A percentile compares a stretch with the other conserved stretches of the same genome.
These are phyloP conservation scores for Paramecium biaurelia DNA, from an alignment of 73 alveolate species.

Conservation along the genomic window DNA sequence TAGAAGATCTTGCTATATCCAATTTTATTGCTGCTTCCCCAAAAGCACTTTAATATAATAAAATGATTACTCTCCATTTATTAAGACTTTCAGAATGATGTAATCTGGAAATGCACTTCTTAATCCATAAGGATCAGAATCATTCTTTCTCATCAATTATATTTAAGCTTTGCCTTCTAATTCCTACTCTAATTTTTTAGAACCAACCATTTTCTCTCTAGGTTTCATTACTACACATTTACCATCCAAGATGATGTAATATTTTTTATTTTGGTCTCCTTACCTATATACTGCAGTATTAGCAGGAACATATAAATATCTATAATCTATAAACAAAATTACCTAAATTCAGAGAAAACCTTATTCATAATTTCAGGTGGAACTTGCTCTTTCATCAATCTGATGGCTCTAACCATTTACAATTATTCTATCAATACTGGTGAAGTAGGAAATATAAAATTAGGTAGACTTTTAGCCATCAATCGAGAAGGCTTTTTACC, in stretches of 20 bases:
- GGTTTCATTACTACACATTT: constrained; percentile 45
- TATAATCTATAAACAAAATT: not conserved
- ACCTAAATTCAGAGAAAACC: constrained; percentile 33
- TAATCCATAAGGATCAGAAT: constrained; percentile 32
- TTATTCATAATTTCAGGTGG: constrained; percentile 36
- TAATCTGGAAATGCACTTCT: constrained; percentile 51
- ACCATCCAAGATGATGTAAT: constrained; percentile 19
- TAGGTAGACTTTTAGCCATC: not conserved
- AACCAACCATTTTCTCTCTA: constrained; percentile 42
- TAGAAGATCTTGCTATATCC: constrained; percentile 28
- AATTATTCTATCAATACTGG: constrained; percentile 45
- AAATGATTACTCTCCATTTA: not conserved
- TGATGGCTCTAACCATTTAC: not conserved
- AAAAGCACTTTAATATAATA: not conserved
- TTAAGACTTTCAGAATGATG: not conserved
- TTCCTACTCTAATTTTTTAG: not conserved
- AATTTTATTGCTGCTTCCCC: constrained; percentile 39
- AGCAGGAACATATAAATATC: constrained; percentile 48
- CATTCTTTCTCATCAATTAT: not conserved
- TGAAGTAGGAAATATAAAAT: not conserved
- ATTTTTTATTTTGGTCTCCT: constrained; percentile 25
- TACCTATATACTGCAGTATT: not conserved
- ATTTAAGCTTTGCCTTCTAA: not conserved
- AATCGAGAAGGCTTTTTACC: not conserved
- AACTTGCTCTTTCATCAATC: not conserved